A percentile compares a stretch with the other conserved stretches of the same genome.
Conservation (phyloP, 1,284 basidiomycete genomes). For the Trichosporon sp. region DNA sequence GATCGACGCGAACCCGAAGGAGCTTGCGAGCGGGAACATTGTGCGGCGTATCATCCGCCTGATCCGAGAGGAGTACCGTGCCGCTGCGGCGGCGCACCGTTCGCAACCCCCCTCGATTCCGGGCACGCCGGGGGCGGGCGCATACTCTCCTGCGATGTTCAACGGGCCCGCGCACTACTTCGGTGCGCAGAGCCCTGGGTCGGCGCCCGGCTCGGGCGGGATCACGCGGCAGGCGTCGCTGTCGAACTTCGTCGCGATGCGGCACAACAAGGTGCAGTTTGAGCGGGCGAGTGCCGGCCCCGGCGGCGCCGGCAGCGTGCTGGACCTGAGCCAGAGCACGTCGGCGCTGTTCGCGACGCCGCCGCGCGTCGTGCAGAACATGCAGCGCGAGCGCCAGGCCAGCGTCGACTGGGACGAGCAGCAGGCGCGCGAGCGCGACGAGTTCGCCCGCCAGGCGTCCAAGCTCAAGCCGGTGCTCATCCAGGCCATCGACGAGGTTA, state of each 20-base stretch:
- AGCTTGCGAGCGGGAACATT: constrained; percentile 91
- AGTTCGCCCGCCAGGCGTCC: constrained; percentile 45
- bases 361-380: constrained; percentile 12
- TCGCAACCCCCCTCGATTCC: constrained; percentile 39
- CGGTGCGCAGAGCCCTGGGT: constrained; percentile 1
- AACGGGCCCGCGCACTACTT: constrained; percentile 41
- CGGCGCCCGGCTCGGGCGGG: neutral
- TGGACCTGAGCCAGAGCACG: constrained; percentile 28
- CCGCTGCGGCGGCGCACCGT: constrained; percentile 40
- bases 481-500: constrained; percentile 86
- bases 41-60: constrained; percentile 86
- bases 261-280: constrained; percentile 46
- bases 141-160: constrained; percentile 38
- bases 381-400: constrained; percentile 1
- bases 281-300: constrained; percentile 21
- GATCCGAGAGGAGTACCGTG: constrained; percentile 84
- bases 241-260: constrained; percentile 49
- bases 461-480: constrained; percentile 58
- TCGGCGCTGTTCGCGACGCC: constrained; percentile 34
- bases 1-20: constrained; percentile 88
- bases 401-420: neutral
- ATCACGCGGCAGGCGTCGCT: constrained; percentile 31
- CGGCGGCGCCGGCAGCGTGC: constrained; percentile 24
- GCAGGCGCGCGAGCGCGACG: constrained; percentile 29
- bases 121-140: constrained; percentile 41